These are phyloP conservation scores for Bryoerythrophyllum caledonicum DNA, from an alignment of 225 moss, liverwort and hornwort genomes.

Conservation along the genomic window DNA sequence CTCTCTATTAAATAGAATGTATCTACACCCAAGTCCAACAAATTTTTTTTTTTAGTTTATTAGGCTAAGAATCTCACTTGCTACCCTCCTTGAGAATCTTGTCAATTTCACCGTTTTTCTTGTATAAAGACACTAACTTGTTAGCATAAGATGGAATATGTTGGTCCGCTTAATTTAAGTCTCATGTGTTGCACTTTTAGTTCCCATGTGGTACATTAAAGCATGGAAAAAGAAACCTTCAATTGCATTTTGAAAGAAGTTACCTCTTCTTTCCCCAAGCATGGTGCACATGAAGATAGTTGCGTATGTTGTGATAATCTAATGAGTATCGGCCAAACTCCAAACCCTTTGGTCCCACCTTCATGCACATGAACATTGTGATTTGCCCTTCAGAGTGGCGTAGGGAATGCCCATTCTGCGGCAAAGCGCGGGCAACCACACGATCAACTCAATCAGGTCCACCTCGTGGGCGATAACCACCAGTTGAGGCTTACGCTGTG, in stretches of 20 bases:
- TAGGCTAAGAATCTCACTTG: no score
- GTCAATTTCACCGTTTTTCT: constrained; percentile 81
- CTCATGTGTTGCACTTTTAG: no score
- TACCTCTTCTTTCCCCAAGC: constrained; percentile 91
- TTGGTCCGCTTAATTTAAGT: constrained; percentile 48
- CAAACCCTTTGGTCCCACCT: constrained; percentile 97
- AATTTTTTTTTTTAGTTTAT: neutral
- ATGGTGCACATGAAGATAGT: constrained; percentile 83
- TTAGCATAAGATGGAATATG: constrained; percentile 91
- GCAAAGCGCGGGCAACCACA: constrained; percentile 16
- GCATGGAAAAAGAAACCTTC: neutral
- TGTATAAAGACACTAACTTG: constrained; percentile 87
- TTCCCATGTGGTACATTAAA: neutral
- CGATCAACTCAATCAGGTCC: constrained; percentile 45
- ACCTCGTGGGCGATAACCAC: constrained; percentile 55
- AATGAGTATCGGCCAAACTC: constrained; percentile 98
- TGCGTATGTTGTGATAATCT: constrained; percentile 95
- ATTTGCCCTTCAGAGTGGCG: constrained; percentile 2
- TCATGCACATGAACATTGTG: constrained; percentile 45
- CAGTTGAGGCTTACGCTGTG: constrained; percentile 67
- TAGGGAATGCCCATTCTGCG: constrained; percentile 1
- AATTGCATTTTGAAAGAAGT: constrained; percentile 9
- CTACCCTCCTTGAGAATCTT: constrained; percentile 49
- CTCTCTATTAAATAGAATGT: constrained; percentile 13
- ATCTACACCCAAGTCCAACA: constrained; percentile 9